phyloP scores from a whole-genome alignment of 345 rosid genomes.

The Populus nigra region DNA sequence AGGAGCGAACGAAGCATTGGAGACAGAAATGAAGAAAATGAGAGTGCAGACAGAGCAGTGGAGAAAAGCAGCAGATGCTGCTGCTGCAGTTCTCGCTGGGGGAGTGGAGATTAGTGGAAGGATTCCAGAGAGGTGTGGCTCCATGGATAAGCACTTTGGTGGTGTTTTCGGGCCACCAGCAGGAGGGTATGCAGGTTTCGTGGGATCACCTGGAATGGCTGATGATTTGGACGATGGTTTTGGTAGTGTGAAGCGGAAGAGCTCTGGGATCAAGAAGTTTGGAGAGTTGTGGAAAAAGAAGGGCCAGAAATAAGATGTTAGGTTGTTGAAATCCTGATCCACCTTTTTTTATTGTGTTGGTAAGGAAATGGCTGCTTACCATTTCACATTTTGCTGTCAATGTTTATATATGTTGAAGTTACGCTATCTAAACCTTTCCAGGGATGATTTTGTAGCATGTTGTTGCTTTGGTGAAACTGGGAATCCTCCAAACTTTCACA shows the following conservation, averaged over 20 bases:
- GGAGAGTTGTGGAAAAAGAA: slow-evolving; percentile 90
- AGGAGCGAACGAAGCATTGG: slow-evolving; percentile 57
- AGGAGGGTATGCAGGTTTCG: slow-evolving; percentile 45
- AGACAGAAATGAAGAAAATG: slow-evolving; percentile 78
- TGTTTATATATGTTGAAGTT: no score
- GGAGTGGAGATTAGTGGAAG: slow-evolving; percentile 59
- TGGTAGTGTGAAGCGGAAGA: slow-evolving; percentile 67
- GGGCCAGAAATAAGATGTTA: slow-evolving; percentile 51
- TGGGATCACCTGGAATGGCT: slow-evolving; percentile 57
- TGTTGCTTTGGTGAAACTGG: no score
- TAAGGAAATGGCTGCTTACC: slow-evolving; percentile 38
- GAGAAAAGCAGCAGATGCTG: slow-evolving; percentile 95
- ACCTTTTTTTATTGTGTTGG: background rate
- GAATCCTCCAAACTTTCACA: no score
- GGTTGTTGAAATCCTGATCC: background rate
- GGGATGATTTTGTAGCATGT: no score
- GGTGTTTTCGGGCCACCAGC: slow-evolving; percentile 46
- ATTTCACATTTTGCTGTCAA: slow-evolving; percentile 19
- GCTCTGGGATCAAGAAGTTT: slow-evolving; percentile 73
- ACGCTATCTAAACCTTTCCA: no score
- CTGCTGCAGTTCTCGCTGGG: slow-evolving; percentile 80
- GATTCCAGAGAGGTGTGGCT: slow-evolving; percentile 59
- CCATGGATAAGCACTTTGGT: slow-evolving; percentile 67
- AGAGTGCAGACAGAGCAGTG: slow-evolving; percentile 92
- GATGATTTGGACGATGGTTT: slow-evolving; percentile 62